These are phyloP conservation scores for Posidonia oceanica DNA, from an alignment of 116 monocot genomes.

Conservation along the genomic window DNA sequence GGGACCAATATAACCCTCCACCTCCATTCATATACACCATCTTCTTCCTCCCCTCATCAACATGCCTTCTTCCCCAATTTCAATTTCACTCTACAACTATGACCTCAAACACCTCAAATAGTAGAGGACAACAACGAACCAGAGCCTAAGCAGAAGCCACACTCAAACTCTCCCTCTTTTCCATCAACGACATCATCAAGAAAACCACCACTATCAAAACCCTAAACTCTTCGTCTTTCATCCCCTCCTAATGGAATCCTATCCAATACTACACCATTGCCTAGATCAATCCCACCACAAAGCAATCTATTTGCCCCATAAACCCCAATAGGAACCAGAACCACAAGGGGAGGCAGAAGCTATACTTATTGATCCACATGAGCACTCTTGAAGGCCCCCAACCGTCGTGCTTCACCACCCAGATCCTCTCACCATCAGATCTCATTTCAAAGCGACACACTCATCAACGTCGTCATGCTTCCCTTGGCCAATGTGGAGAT, in stretches of 20 bases:
- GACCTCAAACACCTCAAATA: not conserved
- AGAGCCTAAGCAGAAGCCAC: conserved; percentile 7
- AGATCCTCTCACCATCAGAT: conserved; percentile 15
- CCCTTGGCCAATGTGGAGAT: conserved; percentile 10
- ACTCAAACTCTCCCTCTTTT: conserved; percentile 18
- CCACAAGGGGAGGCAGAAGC: not conserved
- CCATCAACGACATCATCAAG: conserved; percentile 2
- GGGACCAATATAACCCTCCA: too few species aligned
- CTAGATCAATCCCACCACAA: conserved; percentile 20
- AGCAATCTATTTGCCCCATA: conserved; percentile 6
- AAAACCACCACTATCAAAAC: not conserved
- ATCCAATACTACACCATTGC: conserved; percentile 13
- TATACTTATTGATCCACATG: conserved; percentile 15
- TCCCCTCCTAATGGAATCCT: conserved; percentile 6
- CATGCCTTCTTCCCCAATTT: too few species aligned
- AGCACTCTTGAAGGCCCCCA: not conserved
- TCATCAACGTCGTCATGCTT: conserved; percentile 8
- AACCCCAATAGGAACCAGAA: not conserved
- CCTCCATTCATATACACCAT: too few species aligned
- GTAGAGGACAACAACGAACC: not conserved
- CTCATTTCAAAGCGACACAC: conserved; percentile 9
- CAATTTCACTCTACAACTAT: too few species aligned
- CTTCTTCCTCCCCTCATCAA: too few species aligned
- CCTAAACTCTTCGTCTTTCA: not conserved
- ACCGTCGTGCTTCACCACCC: conserved; percentile 9